Base-by-base conservation (phyloP, 768 basidiomycete species). In the Podaxis mareebaensis region DNA sequence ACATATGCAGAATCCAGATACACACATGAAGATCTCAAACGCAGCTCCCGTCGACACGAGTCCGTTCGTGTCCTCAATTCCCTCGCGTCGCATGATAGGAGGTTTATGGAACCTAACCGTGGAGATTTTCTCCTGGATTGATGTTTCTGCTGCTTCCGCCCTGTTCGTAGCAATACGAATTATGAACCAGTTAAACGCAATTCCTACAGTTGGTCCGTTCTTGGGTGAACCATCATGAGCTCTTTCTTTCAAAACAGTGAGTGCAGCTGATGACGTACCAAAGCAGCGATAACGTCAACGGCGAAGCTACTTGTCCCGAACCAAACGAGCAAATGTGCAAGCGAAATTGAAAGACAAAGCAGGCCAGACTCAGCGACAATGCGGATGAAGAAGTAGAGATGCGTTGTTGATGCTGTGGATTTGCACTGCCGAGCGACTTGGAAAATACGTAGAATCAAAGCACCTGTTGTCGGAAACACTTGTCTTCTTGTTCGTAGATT, bases 281-380 rank as follows among this genome's bases (percentile, higher is more conserved):
- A 2, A 0, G 36, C 26, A 30, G 33, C 36, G 0, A 57, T 44
- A 1, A 44, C 28, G 24, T 42, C 24, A 26, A 57, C 26, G 3
- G 56, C 56, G 46, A 42, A 57, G 15, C 26, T 8, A 5, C 40
- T 42, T 3, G 17, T 26, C 39, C 56, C 56, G 26, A 57, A 57
- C 56, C 56, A 57, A 0, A 44, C 56, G 3, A 57, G 0, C 11
- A 57, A 28, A 42, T 57, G 56, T 12, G 56, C 56, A 24, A 57
- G 20, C 0, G 24, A 44, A 1, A 57, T 46, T 13, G 56, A 46
- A 15, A 57, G 26, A 17, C 36, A 57, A 30, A 57, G 39, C 4
- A 57, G 10, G 12, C 56, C 56, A 28, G 56, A 57, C 28, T 57
- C 56, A 11, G 56, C 56, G 13, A 57, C 6, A n/a, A 57, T 10